Evolutionary conservation across 768 basidiomycete genomes (phyloP).

Genomic region (Leccinum fibrillosum): DNA sequence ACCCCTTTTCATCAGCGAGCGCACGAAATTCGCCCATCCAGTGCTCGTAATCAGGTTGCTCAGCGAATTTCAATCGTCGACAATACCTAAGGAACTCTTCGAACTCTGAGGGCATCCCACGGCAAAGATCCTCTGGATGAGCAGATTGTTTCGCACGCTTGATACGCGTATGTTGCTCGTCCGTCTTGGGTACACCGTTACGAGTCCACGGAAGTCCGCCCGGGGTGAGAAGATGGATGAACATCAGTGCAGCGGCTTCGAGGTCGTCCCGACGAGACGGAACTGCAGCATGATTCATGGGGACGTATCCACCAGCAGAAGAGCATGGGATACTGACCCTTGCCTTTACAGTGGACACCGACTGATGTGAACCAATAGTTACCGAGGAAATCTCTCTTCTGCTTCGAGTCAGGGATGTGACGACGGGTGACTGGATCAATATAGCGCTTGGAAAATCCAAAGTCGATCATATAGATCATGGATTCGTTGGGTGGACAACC

Average conservation of each 20-base stretch:
- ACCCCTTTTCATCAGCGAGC: conserved; percentile 61
- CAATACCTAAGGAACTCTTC: conserved; percentile 77
- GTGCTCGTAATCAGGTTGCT: conserved; percentile 60
- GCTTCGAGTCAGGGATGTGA: conserved; percentile 70
- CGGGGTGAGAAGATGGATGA: conserved; percentile 77
- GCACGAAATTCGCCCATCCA: conserved; percentile 67
- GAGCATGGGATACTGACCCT: conserved; percentile 43
- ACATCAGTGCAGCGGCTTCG: conserved; percentile 74
- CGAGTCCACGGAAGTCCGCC: conserved; percentile 76
- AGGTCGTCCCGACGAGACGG: conserved; percentile 78
- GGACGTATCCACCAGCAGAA: conserved; percentile 13
- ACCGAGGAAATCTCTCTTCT: conserved; percentile 72
- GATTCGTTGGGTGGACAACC: conserved; percentile 57
- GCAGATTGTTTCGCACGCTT: conserved; percentile 63
- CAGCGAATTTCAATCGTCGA: conserved; percentile 63
- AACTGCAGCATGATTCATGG: conserved; percentile 41
- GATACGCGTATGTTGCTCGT: conserved; percentile 57
- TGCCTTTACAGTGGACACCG: conserved; percentile 72
- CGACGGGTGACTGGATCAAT: conserved; percentile 60
- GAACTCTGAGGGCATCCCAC: conserved; percentile 65
- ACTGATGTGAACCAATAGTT: conserved; percentile 86
- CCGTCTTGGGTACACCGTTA: conserved; percentile 74
- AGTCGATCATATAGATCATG: conserved; percentile 79
- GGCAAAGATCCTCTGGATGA: conserved; percentile 63
- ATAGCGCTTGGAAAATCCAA: conserved; percentile 79